A percentile compares a stretch with the other conserved stretches of the same genome.
These are phyloP conservation scores for Coccomyxa sp. DNA, from an alignment of 139 green algal species.

Conservation along the genomic window DNA sequence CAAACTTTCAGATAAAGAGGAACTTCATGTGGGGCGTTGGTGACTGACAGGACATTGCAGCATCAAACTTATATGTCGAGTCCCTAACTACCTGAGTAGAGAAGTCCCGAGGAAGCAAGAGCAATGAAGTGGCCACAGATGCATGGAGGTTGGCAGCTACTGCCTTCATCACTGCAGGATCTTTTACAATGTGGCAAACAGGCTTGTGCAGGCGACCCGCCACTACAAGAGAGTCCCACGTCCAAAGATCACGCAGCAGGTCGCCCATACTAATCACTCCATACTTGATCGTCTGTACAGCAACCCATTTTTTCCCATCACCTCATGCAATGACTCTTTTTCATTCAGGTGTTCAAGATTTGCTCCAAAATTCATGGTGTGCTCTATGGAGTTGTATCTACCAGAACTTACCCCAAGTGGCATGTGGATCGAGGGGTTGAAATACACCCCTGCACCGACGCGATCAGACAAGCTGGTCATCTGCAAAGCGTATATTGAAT, in stretches of 20 bases:
- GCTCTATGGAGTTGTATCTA: not conserved
- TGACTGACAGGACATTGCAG: slow-evolving; percentile 5
- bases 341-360: no score
- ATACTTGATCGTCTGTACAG: slow-evolving; percentile 75
- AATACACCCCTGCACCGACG: slow-evolving; percentile 72
- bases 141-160: slow-evolving; percentile 51
- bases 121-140: slow-evolving; percentile 59
- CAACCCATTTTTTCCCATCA: not conserved
- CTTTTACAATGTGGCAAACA: slow-evolving; percentile 38
- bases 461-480: slow-evolving; percentile 42
- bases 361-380: not conserved
- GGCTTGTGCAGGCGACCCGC: slow-evolving; percentile 84
- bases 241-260: slow-evolving; percentile 59
- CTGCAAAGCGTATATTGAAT: slow-evolving; percentile 18
- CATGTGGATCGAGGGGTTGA: slow-evolving; percentile 70
- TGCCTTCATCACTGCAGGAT: slow-evolving; percentile 6
- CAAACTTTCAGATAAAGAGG: not conserved
- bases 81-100: slow-evolving; percentile 30
- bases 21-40: not conserved
- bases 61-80: not conserved
- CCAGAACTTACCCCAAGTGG: not conserved
- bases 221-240: slow-evolving; percentile 74
- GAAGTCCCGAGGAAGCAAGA: slow-evolving; percentile 65
- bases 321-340: no score
- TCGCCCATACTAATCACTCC: slow-evolving; percentile 54